A percentile compares a stretch with the other conserved stretches of the same genome.
Evolutionary conservation across 2,329 filamentous ascomycete species (phyloP).

Genomic region (Trichoderma sp.): DNA sequence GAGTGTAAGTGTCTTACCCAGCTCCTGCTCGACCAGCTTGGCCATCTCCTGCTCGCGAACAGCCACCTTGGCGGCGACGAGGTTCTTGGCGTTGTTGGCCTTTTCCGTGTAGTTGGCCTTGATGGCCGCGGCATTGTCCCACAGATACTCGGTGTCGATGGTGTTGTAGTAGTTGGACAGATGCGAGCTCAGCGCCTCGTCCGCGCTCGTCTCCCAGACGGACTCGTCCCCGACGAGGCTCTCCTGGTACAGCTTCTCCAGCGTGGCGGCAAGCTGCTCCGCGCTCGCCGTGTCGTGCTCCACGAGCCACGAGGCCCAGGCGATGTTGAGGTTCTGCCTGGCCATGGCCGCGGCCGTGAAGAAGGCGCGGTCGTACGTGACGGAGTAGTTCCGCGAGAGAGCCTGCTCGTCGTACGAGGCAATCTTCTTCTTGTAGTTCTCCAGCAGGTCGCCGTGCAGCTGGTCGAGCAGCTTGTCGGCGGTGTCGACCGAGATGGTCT

Average conservation of each 20-base stretch:
- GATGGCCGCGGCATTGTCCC: slow-evolving; percentile 18
- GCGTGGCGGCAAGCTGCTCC: slow-evolving; percentile 1
- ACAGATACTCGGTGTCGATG: slow-evolving; percentile 24
- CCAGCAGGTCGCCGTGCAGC: slow-evolving; percentile 17
- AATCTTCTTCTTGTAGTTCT: slow-evolving; percentile 22
- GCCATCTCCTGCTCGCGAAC: slow-evolving; percentile 16
- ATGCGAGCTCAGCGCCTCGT: slow-evolving; percentile 21
- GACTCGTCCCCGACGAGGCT: slow-evolving; percentile 15
- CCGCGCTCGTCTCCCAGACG: slow-evolving; percentile 19
- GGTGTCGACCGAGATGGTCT: slow-evolving; percentile 13
- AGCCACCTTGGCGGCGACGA: slow-evolving; percentile 8
- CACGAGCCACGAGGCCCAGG: slow-evolving; percentile 21
- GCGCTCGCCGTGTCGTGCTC: slow-evolving; percentile 9
- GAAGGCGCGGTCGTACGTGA: slow-evolving; percentile 23
- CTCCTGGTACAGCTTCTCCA: slow-evolving; percentile 17
- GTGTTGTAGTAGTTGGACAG: slow-evolving; percentile 18
- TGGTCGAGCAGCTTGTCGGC: slow-evolving; percentile 19
- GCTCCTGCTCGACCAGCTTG: slow-evolving; percentile 11
- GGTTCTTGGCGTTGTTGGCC: slow-evolving; percentile 4
- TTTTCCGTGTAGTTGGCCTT: slow-evolving; percentile 18
- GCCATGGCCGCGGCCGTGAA: slow-evolving; percentile 20
- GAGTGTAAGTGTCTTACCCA: neutral
- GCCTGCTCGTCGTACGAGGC: slow-evolving; percentile 23
- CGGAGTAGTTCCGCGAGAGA: slow-evolving; percentile 16
- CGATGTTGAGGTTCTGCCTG: slow-evolving; percentile 12